Percentiles rank a stretch among this genome's conserved stretches.
Conservation (phyloP, 352 stramenopile genomes). For the Globisporangium alternatum region DNA sequence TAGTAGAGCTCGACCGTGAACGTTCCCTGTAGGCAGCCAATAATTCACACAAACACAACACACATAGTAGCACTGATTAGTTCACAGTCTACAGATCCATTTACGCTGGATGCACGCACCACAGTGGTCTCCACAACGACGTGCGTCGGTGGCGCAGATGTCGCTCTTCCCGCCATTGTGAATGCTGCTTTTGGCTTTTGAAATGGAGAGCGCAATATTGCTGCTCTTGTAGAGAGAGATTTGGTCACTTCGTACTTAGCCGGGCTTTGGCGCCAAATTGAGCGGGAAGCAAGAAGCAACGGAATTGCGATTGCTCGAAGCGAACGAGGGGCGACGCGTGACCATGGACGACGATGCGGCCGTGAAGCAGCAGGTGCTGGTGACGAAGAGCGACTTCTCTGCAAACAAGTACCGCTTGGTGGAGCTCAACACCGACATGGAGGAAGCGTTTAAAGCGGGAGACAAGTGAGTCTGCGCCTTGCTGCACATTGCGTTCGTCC, state of each 20-base stretch:
- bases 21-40: conserved; percentile 42
- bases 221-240: conserved; percentile 14
- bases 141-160: conserved; percentile 53
- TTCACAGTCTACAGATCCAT: background rate
- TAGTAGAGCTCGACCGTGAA: conserved; percentile 95
- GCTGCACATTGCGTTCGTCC: background rate
- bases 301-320: background rate
- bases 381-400: conserved; percentile 52
- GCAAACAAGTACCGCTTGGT: conserved; percentile 55
- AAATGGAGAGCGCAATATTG: conserved; percentile 1
- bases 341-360: background rate
- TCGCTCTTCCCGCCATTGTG: conserved; percentile 13
- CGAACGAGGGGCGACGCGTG: background rate
- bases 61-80: background rate
- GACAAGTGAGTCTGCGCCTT: conserved; percentile 31
- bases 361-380: conserved; percentile 28
- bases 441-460: conserved; percentile 44
- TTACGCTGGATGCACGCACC: conserved; percentile 26
- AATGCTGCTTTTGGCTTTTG: conserved; percentile 7
- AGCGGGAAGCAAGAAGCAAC: background rate
- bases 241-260: conserved; percentile 1
- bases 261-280: conserved; percentile 7
- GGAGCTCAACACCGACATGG: conserved; percentile 64
- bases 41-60: background rate
- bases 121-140: conserved; percentile 85